Evolutionary conservation across 805 yeast genomes (phyloP).

Genomic region (Blastobotrys terrestris): DNA sequence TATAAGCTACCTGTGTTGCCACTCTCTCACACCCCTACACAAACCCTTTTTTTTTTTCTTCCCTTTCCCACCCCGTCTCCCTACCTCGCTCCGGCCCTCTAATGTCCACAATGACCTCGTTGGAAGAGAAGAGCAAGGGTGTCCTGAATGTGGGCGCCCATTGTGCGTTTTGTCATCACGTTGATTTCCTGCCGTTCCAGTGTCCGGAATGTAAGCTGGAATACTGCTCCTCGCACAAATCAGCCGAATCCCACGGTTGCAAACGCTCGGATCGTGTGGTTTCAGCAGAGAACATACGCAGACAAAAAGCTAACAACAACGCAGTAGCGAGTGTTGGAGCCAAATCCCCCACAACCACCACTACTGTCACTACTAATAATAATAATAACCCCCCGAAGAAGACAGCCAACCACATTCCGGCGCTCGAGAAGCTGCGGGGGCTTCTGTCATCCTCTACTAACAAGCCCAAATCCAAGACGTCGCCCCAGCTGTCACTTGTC

Average conservation of each 20-base stretch:
- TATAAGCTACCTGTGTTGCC: neutral
- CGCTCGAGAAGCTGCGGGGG: neutral
- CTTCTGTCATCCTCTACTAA: neutral
- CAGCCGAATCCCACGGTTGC: conserved; percentile 32
- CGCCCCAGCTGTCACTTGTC: conserved; percentile 10
- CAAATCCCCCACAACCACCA: neutral
- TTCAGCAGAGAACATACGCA: neutral
- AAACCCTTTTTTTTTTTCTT: neutral
- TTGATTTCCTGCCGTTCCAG: conserved; percentile 39
- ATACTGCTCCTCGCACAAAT: conserved; percentile 35
- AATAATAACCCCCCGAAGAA: neutral
- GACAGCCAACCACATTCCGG: neutral
- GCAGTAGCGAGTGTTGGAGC: neutral
- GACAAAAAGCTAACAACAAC: conserved; percentile 2
- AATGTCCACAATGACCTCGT: conserved; percentile 10
- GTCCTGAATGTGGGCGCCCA: conserved; percentile 35
- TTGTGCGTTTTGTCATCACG: conserved; percentile 33
- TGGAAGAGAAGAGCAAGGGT: conserved; percentile 16
- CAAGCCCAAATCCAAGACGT: neutral
- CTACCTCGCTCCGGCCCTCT: no score
- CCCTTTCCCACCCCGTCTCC: no score
- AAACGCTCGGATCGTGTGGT: neutral
- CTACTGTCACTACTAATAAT: no score
- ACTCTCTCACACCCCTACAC: neutral
- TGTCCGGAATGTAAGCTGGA: conserved; percentile 34